Conservation (phyloP, 306 rosid genomes). For the Canavalia ensiformis region DNA sequence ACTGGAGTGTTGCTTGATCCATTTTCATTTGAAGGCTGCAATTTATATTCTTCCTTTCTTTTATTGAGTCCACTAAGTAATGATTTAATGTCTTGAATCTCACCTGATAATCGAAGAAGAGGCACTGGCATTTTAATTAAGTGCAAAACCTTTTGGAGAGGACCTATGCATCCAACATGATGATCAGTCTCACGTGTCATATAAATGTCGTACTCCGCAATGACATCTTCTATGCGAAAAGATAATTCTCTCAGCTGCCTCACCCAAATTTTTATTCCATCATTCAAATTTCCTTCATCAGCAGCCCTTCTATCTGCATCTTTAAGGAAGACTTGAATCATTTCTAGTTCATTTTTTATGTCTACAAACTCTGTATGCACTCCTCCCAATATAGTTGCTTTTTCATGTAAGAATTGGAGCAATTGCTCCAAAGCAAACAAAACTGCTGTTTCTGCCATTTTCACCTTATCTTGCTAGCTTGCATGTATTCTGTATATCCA, state of each 20-base stretch:
- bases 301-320: conserved; percentile 44
- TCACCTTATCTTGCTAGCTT: not conserved
- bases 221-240: conserved; percentile 33
- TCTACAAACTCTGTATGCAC: conserved; percentile 20
- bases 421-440: conserved; percentile 5
- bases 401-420: conserved; percentile 3
- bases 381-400: not conserved
- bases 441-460: conserved; percentile 44
- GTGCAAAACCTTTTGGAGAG: not conserved
- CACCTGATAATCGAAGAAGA: not conserved
- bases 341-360: conserved; percentile 43
- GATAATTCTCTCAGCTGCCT: conserved; percentile 40
- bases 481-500: not conserved
- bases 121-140: not conserved
- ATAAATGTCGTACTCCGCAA: not conserved
- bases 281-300: conserved; percentile 16
- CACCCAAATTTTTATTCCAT: conserved; percentile 40
- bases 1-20: not conserved
- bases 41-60: not conserved
- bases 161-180: not conserved
- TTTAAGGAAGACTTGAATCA: conserved; percentile 37
- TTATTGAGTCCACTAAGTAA: conserved; percentile 3
- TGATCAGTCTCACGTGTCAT: no score
- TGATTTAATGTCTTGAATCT: conserved; percentile 24
- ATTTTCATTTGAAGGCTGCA: not conserved